A percentile compares a stretch with the other conserved stretches of the same genome.
These are phyloP conservation scores for Aspergillus pseudoterreus DNA, from an alignment of 2,329 filamentous ascomycete genomes.

Conservation along the genomic window DNA sequence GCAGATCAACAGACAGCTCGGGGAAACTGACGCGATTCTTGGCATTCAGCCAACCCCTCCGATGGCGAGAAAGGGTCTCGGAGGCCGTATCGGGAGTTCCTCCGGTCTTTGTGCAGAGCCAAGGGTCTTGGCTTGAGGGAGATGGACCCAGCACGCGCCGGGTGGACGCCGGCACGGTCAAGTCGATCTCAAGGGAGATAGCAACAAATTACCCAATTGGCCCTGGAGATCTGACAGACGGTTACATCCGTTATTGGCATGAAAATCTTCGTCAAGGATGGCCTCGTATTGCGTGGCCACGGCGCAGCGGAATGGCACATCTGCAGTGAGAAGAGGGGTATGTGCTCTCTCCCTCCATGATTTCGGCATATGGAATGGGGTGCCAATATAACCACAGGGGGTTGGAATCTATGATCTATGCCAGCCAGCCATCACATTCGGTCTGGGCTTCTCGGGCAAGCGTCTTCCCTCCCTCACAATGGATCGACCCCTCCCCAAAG, in stretches of 20 bases:
- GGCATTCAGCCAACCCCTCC: not conserved
- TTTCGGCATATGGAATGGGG: not conserved
- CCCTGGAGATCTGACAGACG: not conserved
- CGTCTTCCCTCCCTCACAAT: not conserved
- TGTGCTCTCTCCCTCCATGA: not conserved
- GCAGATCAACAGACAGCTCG: not conserved
- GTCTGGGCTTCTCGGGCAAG: not conserved
- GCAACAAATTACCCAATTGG: not conserved
- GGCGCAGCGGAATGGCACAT: not conserved
- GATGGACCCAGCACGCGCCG: not conserved
- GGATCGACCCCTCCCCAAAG: not conserved
- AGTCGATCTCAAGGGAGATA: not conserved
- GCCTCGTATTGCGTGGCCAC: not conserved
- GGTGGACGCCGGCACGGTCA: too few relatives aligned
- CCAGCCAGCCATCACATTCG: not conserved
- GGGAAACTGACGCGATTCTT: not conserved
- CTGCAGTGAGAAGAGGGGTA: not conserved
- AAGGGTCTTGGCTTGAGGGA: conserved; percentile 5
- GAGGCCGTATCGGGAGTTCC: not conserved
- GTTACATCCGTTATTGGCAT: not conserved
- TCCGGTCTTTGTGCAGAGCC: conserved; percentile 1
- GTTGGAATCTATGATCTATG: not conserved
- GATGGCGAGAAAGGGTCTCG: not conserved
- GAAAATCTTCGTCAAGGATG: not conserved
- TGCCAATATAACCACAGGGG: not conserved